phyloP scores from a whole-genome alignment of 2,329 filamentous ascomycete genomes.

The Chrysoporthe deuterocubensis region DNA sequence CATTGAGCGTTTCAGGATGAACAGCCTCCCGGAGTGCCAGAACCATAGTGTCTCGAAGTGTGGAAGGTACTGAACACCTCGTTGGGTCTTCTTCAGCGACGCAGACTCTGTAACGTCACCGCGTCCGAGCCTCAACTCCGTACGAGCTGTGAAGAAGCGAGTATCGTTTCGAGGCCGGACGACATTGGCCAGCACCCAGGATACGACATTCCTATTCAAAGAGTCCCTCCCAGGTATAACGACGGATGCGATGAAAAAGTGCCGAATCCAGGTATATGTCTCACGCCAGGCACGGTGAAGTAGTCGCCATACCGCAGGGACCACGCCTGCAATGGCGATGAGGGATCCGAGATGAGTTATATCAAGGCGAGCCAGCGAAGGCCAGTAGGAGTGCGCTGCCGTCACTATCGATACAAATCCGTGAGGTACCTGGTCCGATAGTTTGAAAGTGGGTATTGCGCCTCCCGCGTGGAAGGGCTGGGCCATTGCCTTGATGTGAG shows the following conservation, averaged over 20 bases:
- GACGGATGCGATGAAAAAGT: conserved; percentile 49
- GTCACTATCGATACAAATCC: conserved; percentile 6
- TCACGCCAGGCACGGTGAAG: conserved; percentile 43
- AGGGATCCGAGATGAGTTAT: conserved; percentile 50
- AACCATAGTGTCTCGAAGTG: conserved; percentile 54
- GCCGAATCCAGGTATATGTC: conserved; percentile 44
- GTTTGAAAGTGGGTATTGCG: conserved; percentile 18
- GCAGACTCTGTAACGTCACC: conserved; percentile 38
- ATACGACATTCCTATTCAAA: conserved; percentile 49
- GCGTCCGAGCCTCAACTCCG: conserved; percentile 43
- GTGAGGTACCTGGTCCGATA: conserved; percentile 11
- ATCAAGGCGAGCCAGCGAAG: conserved; percentile 37
- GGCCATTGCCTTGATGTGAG: conserved; percentile 20
- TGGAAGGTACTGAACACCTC: conserved; percentile 48
- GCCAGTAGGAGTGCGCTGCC: conserved; percentile 11
- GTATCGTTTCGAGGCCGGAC: conserved; percentile 42
- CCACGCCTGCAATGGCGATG: conserved; percentile 48
- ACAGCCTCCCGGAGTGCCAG: conserved; percentile 50
- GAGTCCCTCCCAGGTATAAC: conserved; percentile 49
- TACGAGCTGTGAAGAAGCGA: conserved; percentile 49
- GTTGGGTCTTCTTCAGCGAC: conserved; percentile 46
- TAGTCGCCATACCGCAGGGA: conserved; percentile 46
- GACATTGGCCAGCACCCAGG: conserved; percentile 48
- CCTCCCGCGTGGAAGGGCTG: conserved; percentile 30
- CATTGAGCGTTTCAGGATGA: conserved; percentile 49